Conservation (phyloP, 495 filamentous ascomycete genomes). For the Tuber magnatum region DNA sequence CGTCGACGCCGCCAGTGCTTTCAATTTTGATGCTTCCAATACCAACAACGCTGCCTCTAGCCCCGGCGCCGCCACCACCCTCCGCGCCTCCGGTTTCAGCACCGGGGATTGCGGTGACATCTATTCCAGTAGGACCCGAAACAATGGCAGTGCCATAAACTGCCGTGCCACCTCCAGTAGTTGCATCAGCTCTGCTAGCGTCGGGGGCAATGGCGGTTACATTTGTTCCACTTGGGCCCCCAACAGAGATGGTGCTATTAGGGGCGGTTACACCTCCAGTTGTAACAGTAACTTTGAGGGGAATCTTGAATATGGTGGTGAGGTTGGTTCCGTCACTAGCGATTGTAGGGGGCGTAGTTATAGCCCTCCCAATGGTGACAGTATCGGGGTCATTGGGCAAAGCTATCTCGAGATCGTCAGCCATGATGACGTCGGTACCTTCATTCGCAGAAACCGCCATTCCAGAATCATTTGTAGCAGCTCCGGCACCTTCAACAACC, state of each 20-base stretch:
- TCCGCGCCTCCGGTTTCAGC: not conserved
- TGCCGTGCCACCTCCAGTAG: not conserved
- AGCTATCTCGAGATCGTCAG: too few species aligned
- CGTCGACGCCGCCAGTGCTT: too few species aligned
- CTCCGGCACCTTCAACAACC: not conserved
- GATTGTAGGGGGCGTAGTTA: not conserved
- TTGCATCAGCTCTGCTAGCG: too few species aligned
- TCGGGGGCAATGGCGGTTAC: too few species aligned
- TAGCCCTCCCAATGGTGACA: not conserved
- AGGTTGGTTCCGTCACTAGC: not conserved
- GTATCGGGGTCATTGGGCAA: not conserved
- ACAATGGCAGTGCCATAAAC: not conserved
- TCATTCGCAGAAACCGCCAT: too few species aligned
- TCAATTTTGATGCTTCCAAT: not conserved
- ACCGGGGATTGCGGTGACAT: not conserved
- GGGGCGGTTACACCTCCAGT: not conserved
- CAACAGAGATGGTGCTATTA: not conserved
- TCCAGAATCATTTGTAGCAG: too few species aligned
- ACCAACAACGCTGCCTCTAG: not conserved
- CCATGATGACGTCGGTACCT: too few species aligned
- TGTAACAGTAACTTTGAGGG: not conserved
- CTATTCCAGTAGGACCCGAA: not conserved
- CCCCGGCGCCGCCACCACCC: not conserved
- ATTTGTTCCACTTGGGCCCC: not conserved
- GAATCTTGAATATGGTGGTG: not conserved